These are phyloP conservation scores for Pestalotiopsis sp. DNA, from an alignment of 2,329 filamentous ascomycete species.

Conservation along the genomic window DNA sequence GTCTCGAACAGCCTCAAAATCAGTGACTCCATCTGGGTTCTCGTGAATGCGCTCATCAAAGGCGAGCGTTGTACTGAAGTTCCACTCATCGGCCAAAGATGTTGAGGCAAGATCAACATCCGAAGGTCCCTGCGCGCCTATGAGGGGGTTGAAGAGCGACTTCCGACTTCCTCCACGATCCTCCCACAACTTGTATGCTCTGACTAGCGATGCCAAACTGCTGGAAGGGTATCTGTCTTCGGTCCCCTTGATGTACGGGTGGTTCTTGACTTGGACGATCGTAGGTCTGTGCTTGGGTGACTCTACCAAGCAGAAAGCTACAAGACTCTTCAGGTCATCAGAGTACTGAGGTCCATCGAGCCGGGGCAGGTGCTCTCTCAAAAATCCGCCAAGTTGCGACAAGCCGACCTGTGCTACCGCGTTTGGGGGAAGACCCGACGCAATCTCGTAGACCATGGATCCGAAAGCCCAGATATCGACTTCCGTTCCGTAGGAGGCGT, in stretches of 20 bases:
- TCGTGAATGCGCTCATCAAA: constrained; percentile 63
- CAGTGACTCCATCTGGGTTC: constrained; percentile 46
- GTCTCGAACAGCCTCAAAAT: constrained; percentile 60
- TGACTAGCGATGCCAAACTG: constrained; percentile 66
- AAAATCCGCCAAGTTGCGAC: constrained; percentile 56
- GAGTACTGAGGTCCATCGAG: constrained; percentile 76
- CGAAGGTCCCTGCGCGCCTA: constrained; percentile 58
- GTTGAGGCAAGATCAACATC: constrained; percentile 45
- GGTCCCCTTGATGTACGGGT: constrained; percentile 70
- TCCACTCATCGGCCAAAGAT: constrained; percentile 64
- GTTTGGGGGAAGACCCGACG: constrained; percentile 76
- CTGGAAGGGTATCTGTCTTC: constrained; percentile 65
- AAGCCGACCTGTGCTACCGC: constrained; percentile 57
- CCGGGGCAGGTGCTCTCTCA: constrained; percentile 66
- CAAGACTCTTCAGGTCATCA: constrained; percentile 66
- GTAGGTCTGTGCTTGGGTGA: constrained; percentile 70
- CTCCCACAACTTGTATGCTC: constrained; percentile 77
- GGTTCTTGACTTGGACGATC: constrained; percentile 70
- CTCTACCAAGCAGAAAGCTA: constrained; percentile 74
- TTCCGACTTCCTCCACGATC: constrained; percentile 71
- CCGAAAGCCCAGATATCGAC: constrained; percentile 88
- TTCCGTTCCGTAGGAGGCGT: constrained; percentile 69
- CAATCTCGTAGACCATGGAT: constrained; percentile 80
- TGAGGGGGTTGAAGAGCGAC: constrained; percentile 60
- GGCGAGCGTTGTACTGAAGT: constrained; percentile 67